Base-by-base conservation (phyloP, 345 rosid species). In the Sisymbrium irio region DNA sequence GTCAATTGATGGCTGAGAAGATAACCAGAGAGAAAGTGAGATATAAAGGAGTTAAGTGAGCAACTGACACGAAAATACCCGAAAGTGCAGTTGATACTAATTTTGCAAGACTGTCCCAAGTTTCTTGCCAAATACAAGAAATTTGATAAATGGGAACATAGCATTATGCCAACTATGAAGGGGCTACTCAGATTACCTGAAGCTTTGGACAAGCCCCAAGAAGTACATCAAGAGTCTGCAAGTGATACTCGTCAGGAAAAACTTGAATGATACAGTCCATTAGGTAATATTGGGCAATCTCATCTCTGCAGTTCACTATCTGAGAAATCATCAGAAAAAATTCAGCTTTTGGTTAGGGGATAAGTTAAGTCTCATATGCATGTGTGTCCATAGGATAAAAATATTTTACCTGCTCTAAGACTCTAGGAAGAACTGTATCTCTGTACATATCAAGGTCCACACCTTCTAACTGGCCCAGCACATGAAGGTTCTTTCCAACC, bases 181-280 rank as follows among this genome's bases (percentile, higher is more conserved):
- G 42, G 68, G 20, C 17, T 46, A 59, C 39, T 75, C 64, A 60
- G 60, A 66, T 62, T 67, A 95, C 99, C 97, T 92, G 98, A 80
- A 96, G 99, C 79, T 89, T 97, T 35, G 99, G 99, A 75, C 85
- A 96, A 61, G 93, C 99, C 76, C 91, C 86, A 83, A 96, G 81
- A 76, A 96, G 81, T 62, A 90, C 72, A 76, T 96, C 99, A 80
- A 96, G 96, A 70, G 99, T 96, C 76, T 92, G 99, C 84, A 96
- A 87, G 79, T 95, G 99, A 84, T 96, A 89, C 79, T 96, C 99
- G 72, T 96, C 99, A 17, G 99, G 97, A 75, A 96, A 96, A 53
- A 96, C 99, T 85, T 96, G 99, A 80, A 96, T 96, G 64, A 96
- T 84, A 84, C 99, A 96, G 87, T 96, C 97, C 97, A 92, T 88